Percentiles rank a stretch among this genome's conserved stretches.
Evolutionary conservation across 306 rosid species (phyloP).

Genomic region (Quercus cerris): DNA sequence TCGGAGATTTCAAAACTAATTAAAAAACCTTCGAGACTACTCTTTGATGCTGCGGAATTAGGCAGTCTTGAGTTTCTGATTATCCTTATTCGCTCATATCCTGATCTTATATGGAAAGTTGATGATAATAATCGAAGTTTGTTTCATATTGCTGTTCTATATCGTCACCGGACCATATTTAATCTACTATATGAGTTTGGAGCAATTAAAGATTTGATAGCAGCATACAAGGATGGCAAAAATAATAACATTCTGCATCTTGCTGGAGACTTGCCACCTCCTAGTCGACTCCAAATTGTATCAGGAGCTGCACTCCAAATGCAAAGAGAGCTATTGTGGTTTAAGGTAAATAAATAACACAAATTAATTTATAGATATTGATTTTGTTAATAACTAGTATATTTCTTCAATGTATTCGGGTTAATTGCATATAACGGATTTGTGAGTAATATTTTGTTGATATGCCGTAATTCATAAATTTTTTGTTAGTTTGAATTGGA

Average conservation of each 20-base stretch:
- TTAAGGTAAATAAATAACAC: constrained; percentile 13
- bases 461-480: too few species aligned
- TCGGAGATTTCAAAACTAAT: background rate
- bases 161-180: constrained; percentile 21
- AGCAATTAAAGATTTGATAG: constrained; percentile 7
- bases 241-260: constrained; percentile 16
- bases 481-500: too few species aligned
- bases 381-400: background rate
- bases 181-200: constrained; percentile 22
- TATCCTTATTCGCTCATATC: constrained; percentile 7
- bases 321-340: constrained; percentile 27
- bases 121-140: constrained; percentile 4
- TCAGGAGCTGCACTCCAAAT: constrained; percentile 26
- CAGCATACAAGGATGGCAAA: background rate
- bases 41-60: constrained; percentile 18
- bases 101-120: constrained; percentile 20
- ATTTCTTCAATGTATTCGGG: too few species aligned
- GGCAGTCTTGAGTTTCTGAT: constrained; percentile 31
- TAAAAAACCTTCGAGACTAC: background rate
- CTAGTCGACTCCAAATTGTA: background rate
- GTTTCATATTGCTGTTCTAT: constrained; percentile 7
- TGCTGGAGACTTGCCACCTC: constrained; percentile 17
- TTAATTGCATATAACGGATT: too few species aligned
- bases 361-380: background rate
- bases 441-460: too few species aligned